A percentile compares a stretch with the other conserved stretches of the same genome.
phyloP scores from a whole-genome alignment of 164 flowering plant genomes.

The Kingdonia uniflora region DNA sequence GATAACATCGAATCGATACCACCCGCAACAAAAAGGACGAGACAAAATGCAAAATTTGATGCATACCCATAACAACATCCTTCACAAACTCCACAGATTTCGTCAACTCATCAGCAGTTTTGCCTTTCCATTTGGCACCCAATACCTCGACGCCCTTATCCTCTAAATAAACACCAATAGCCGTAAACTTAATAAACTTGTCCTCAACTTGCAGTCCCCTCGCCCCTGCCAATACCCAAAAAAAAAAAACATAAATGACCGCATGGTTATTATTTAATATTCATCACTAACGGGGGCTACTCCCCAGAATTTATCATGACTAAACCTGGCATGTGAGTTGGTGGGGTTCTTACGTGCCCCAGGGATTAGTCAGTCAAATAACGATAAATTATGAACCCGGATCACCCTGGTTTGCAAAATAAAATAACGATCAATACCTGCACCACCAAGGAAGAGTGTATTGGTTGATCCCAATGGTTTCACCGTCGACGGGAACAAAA shows the following conservation, averaged over 20 bases:
- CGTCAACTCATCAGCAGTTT: slow-evolving; percentile 42
- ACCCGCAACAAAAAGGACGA: too few species aligned
- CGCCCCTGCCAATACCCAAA: slow-evolving; percentile 58
- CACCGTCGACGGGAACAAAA: slow-evolving; percentile 32
- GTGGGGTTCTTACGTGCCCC: too few species aligned
- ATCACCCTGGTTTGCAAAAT: background rate
- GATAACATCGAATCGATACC: too few species aligned
- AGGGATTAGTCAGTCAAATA: too few species aligned
- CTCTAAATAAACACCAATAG: slow-evolving; percentile 68
- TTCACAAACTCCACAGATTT: slow-evolving; percentile 53
- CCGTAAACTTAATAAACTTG: slow-evolving; percentile 69
- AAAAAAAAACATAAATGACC: too few species aligned
- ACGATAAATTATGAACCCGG: too few species aligned
- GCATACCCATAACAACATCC: slow-evolving; percentile 58
- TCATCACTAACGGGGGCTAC: too few species aligned
- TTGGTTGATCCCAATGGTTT: slow-evolving; percentile 55
- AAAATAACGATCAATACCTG: slow-evolving; percentile 33
- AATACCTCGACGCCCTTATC: slow-evolving; percentile 39
- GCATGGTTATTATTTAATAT: too few species aligned
- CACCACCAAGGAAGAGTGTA: slow-evolving; percentile 73
- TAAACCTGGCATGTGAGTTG: too few species aligned
- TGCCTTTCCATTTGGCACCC: slow-evolving; percentile 62
- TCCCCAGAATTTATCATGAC: too few species aligned
- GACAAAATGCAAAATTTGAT: background rate
- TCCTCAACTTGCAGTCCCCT: slow-evolving; percentile 71